Percentiles rank a stretch among this genome's conserved stretches.
Evolutionary conservation across 2,329 filamentous ascomycete genomes (phyloP).

Genomic region (Orbilia ellipsospora): DNA sequence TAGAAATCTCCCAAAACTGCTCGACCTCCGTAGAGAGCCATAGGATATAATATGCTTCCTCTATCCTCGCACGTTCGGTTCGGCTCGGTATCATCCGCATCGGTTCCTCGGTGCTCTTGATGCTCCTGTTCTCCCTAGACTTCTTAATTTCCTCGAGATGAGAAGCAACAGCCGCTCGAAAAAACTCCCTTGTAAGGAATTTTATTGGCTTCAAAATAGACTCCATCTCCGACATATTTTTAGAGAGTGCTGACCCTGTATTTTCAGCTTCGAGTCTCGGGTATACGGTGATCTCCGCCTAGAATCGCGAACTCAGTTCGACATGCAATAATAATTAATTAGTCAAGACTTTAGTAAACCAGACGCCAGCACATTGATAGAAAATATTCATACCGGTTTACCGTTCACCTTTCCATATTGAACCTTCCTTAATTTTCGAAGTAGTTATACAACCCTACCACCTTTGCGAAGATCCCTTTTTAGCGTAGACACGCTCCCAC

Average conservation of each 20-base stretch:
- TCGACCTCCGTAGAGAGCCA: conserved; percentile 27
- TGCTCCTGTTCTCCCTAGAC: background rate
- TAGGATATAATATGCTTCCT: conserved; percentile 39
- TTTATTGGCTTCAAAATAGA: conserved; percentile 19
- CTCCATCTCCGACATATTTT: conserved; percentile 17
- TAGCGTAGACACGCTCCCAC: conserved; percentile 29
- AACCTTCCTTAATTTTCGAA: conserved; percentile 14
- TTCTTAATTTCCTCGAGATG: background rate
- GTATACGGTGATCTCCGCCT: conserved; percentile 16
- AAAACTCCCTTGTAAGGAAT: conserved; percentile 28
- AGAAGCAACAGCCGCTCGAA: conserved; percentile 20
- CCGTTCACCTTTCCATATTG: conserved; percentile 3
- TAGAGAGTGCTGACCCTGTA: background rate
- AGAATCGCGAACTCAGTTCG: background rate
- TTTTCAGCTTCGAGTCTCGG: conserved; percentile 26
- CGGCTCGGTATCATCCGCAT: background rate
- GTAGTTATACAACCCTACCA: conserved; percentile 27
- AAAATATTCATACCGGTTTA: background rate
- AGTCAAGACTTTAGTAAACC: too few relatives aligned
- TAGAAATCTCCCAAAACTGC: too few relatives aligned
- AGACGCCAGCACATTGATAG: too few relatives aligned
- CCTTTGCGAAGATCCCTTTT: conserved; percentile 20
- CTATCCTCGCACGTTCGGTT: conserved; percentile 37
- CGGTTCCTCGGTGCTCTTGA: conserved; percentile 6
- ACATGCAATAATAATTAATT: too few relatives aligned